Percentiles rank a stretch among this genome's conserved stretches.
These are phyloP conservation scores for Anethum foeniculum DNA, from an alignment of 140 eudicot species.

Conservation along the genomic window DNA sequence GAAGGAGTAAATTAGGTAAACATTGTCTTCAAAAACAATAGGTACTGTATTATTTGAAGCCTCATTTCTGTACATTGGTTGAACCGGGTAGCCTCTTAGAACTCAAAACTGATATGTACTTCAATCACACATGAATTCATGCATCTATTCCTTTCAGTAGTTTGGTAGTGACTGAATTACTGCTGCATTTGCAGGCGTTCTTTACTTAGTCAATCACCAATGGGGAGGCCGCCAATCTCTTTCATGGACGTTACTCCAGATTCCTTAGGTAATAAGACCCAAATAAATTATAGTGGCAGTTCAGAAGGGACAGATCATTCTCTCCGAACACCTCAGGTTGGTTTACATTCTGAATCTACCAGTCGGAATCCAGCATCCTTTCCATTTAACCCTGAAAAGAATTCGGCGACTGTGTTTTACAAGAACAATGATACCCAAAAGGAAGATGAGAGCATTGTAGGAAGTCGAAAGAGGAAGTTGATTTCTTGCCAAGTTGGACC, in stretches of 20 bases:
- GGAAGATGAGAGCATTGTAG: slow-evolving; percentile 10
- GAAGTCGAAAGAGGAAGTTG: slow-evolving; percentile 48
- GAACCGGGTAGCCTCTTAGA: not conserved
- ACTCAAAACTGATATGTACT: not conserved
- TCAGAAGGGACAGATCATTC: slow-evolving; percentile 25
- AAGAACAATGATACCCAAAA: slow-evolving; percentile 10
- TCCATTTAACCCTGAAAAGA: slow-evolving; percentile 19
- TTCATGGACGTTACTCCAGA: slow-evolving; percentile 29
- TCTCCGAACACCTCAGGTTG: slow-evolving; percentile 29
- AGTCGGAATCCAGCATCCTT: slow-evolving; percentile 24
- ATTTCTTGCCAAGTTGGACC: slow-evolving; percentile 30
- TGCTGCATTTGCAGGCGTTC: slow-evolving; percentile 63
- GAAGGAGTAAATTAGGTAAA: not conserved
- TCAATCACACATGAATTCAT: not conserved
- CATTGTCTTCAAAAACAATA: not conserved
- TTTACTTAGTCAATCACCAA: slow-evolving; percentile 80
- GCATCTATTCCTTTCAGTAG: not conserved
- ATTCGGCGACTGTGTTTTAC: slow-evolving; percentile 19
- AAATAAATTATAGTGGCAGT: slow-evolving; percentile 27
- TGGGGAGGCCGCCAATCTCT: slow-evolving; percentile 21
- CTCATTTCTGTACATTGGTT: not conserved
- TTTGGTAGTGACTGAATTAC: not conserved
- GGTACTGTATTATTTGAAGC: not conserved
- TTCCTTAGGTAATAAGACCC: slow-evolving; percentile 24
- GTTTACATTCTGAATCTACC: slow-evolving; percentile 19